phyloP scores from a whole-genome alignment of 2,329 filamentous ascomycete genomes.

The Fusarium floridanum region DNA sequence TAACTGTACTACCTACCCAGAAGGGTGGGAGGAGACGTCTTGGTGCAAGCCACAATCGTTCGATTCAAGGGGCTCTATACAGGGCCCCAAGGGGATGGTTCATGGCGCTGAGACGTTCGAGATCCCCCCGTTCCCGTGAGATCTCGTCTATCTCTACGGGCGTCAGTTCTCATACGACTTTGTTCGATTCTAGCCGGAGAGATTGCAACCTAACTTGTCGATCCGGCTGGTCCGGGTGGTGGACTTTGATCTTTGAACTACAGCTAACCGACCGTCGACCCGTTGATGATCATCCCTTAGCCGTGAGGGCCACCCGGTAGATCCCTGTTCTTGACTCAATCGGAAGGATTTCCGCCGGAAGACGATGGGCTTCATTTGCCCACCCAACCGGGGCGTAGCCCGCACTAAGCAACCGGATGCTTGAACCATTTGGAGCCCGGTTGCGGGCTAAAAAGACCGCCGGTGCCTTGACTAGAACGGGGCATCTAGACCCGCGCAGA shows the following conservation, averaged over 20 bases:
- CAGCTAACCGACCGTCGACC: not conserved
- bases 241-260: not conserved
- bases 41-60: conserved; percentile 5
- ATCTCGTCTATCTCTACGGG: not conserved
- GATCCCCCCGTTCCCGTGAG: not conserved
- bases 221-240: not conserved
- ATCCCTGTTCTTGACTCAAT: not conserved
- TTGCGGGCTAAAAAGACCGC: not conserved
- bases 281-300: not conserved
- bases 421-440: not conserved
- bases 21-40: not conserved
- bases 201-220: not conserved
- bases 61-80: not conserved
- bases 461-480: not conserved
- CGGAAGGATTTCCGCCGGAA: not conserved
- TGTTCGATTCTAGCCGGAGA: not conserved
- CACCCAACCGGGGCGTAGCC: not conserved
- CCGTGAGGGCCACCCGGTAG: not conserved
- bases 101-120: not conserved
- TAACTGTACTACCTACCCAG: not conserved
- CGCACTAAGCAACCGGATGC: not conserved
- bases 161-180: not conserved
- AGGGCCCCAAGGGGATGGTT: not conserved
- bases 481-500: not conserved
- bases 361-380: not conserved